These are phyloP conservation scores for Phytophthora nicotianae DNA, from an alignment of 352 stramenopile species.

Conservation along the genomic window DNA sequence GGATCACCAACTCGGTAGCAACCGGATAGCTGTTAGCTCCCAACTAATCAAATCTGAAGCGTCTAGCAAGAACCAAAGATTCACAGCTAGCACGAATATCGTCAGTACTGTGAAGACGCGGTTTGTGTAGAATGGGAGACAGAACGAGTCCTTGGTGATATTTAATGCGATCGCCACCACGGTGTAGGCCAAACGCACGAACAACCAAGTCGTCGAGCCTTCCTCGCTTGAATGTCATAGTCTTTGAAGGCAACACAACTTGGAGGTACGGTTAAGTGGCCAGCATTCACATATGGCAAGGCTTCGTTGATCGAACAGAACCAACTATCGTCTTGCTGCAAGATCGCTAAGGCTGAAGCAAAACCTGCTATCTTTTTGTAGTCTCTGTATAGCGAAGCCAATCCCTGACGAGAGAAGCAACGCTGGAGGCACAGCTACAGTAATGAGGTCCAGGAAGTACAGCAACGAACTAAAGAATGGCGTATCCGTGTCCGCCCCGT, in stretches of 20 bases:
- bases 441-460: slow-evolving; percentile 55
- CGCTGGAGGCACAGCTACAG: slow-evolving; percentile 54
- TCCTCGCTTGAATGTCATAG: slow-evolving; percentile 40
- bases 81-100: slow-evolving; percentile 37
- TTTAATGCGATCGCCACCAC: slow-evolving; percentile 63
- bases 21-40: background rate
- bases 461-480: slow-evolving; percentile 31
- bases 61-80: slow-evolving; percentile 60
- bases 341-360: slow-evolving; percentile 33
- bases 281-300: slow-evolving; percentile 24
- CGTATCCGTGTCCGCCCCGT: slow-evolving; percentile 13
- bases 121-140: slow-evolving; percentile 55
- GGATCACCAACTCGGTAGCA: background rate
- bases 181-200: slow-evolving; percentile 59
- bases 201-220: slow-evolving; percentile 52
- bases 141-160: slow-evolving; percentile 54
- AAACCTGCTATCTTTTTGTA: slow-evolving; percentile 64
- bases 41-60: slow-evolving; percentile 35
- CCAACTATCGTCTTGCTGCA: slow-evolving; percentile 44
- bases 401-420: too few relatives aligned
- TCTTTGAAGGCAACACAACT: slow-evolving; percentile 48
- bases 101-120: slow-evolving; percentile 39
- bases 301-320: slow-evolving; percentile 50
- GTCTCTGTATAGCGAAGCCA: too few relatives aligned
- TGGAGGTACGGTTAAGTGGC: slow-evolving; percentile 16